A percentile compares a stretch with the other conserved stretches of the same genome.
phyloP scores from a whole-genome alignment of 1,284 basidiomycete genomes.

The Puccinia novopanici region DNA sequence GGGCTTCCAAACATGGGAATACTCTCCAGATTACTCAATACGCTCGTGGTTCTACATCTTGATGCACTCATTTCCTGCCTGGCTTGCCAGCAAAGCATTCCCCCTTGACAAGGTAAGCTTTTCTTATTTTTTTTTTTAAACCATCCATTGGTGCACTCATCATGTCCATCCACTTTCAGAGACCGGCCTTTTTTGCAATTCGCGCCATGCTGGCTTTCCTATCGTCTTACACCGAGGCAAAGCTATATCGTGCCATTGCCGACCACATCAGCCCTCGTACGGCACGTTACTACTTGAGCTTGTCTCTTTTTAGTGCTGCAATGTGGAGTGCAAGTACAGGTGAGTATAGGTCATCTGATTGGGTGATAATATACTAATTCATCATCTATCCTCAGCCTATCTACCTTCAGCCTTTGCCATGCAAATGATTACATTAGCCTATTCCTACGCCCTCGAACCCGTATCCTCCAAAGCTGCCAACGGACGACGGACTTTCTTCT shows the following conservation, averaged over 20 bases:
- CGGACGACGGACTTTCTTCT: slow-evolving; percentile 66
- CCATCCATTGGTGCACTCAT: slow-evolving; percentile 56
- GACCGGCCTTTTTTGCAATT: slow-evolving; percentile 82
- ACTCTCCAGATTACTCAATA: slow-evolving; percentile 83
- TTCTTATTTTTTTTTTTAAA: slow-evolving; percentile 53
- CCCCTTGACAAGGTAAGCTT: slow-evolving; percentile 60
- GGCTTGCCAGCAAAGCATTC: slow-evolving; percentile 58
- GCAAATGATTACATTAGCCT: slow-evolving; percentile 82
- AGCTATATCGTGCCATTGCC: slow-evolving; percentile 77
- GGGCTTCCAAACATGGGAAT: slow-evolving; percentile 98
- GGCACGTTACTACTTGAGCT: slow-evolving; percentile 85
- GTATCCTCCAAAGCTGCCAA: slow-evolving; percentile 64
- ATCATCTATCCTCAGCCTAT: slow-evolving; percentile 70
- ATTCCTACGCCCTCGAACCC: slow-evolving; percentile 73
- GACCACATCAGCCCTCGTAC: slow-evolving; percentile 82
- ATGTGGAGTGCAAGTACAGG: slow-evolving; percentile 88
- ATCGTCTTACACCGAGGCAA: slow-evolving; percentile 77
- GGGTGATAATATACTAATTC: background rate
- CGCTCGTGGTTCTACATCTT: slow-evolving; percentile 91
- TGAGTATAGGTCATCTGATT: slow-evolving; percentile 59
- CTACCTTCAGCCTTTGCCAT: slow-evolving; percentile 93
- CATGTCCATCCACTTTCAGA: slow-evolving; percentile 62
- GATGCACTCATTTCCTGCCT: slow-evolving; percentile 65
- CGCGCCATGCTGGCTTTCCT: slow-evolving; percentile 76
- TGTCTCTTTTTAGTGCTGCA: slow-evolving; percentile 79